These are phyloP conservation scores for Coniochaeta sp. DNA, from an alignment of 2,329 filamentous ascomycete genomes.

Conservation along the genomic window DNA sequence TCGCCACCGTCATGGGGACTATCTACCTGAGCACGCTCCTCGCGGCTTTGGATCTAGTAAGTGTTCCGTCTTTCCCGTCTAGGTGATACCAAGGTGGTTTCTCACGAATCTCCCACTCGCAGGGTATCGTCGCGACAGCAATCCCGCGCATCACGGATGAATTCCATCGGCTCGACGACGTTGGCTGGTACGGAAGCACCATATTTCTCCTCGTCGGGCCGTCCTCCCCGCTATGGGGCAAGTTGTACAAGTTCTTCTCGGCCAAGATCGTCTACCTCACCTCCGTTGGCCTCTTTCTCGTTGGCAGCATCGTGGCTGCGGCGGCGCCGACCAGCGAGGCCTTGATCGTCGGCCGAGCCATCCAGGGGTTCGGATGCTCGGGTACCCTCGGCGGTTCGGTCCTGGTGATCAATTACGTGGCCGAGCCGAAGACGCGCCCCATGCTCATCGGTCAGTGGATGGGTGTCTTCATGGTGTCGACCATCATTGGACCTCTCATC, in stretches of 20 bases:
- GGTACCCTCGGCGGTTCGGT: conserved; percentile 15
- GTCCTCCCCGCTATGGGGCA: conserved; percentile 18
- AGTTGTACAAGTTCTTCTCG: conserved; percentile 22
- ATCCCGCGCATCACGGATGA: conserved; percentile 22
- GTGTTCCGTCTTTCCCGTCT: background rate
- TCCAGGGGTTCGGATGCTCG: conserved; percentile 25
- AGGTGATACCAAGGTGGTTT: too few relatives aligned
- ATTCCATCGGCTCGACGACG: conserved; percentile 27
- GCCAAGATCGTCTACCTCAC: conserved; percentile 23
- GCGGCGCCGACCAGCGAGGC: conserved; percentile 20
- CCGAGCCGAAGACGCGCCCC: background rate
- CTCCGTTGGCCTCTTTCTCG: conserved; percentile 24
- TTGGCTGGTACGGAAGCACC: conserved; percentile 33
- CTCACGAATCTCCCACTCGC: too few relatives aligned
- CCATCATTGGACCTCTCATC: conserved; percentile 3
- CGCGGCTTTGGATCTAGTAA: too few relatives aligned
- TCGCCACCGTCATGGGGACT: too few relatives aligned
- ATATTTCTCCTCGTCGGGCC: conserved; percentile 23
- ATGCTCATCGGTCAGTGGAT: conserved; percentile 1
- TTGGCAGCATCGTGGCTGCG: conserved; percentile 27
- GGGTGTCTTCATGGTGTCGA: background rate
- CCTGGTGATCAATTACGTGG: background rate
- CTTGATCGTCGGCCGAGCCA: conserved; percentile 26
- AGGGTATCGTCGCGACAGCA: conserved; percentile 24
- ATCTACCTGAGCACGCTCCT: too few relatives aligned